phyloP scores from a whole-genome alignment of 2,329 filamentous ascomycete genomes.

The Apiospora phragmitis region DNA sequence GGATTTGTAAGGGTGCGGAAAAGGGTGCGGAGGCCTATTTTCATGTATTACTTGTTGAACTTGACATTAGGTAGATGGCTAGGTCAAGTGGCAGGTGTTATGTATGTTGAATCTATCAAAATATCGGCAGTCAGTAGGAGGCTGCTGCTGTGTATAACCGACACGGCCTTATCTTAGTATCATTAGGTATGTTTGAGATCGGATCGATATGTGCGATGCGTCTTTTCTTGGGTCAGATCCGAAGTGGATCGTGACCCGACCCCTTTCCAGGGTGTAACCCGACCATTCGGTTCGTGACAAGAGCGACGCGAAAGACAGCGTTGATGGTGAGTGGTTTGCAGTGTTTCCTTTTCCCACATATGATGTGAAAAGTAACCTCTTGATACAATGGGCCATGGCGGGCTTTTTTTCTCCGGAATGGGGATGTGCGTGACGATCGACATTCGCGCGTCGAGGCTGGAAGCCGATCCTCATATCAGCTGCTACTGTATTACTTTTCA shows the following conservation, averaged over 20 bases:
- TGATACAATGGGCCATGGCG: not conserved
- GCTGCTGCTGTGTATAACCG: not conserved
- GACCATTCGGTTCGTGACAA: not conserved
- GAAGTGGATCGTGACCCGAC: not conserved
- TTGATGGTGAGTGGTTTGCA: not conserved
- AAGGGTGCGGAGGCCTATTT: not conserved
- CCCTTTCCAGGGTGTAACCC: not conserved
- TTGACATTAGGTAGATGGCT: not conserved
- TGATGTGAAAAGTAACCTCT: not conserved
- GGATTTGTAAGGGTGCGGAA: not conserved
- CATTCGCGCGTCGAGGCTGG: not conserved
- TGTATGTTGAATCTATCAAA: not conserved
- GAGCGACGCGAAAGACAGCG: not conserved
- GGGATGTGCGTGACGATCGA: not conserved
- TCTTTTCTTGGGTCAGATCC: not conserved
- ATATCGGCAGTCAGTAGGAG: not conserved
- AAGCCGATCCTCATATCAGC: not conserved
- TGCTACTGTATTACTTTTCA: not conserved
- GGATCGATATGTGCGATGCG: not conserved
- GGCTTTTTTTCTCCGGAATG: not conserved
- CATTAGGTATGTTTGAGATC: not conserved
- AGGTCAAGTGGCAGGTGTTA: not conserved
- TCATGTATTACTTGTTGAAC: not conserved
- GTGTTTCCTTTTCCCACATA: not conserved
- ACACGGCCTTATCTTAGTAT: not conserved